Evolutionary conservation across 345 rosid genomes (phyloP), one percentile per base, ranked within the genome.

Genomic region (Populus euphratica): DNA sequence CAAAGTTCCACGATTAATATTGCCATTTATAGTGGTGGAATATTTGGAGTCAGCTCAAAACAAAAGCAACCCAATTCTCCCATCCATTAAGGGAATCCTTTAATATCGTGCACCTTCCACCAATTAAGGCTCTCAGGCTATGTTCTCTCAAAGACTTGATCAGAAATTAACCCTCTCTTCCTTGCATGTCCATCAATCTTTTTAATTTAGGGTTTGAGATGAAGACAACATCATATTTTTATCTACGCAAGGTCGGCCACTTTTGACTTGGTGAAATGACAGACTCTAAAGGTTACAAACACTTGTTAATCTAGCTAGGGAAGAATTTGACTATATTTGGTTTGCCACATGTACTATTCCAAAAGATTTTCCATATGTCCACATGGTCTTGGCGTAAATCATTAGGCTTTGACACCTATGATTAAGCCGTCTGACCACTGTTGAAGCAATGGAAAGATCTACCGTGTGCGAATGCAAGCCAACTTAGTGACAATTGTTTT

Each of bases 1-100:
- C 91, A 88, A 89, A 81, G 80, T 72, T 76, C 82, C 89, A 83
- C 88, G 81, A 80, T 76, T 74, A 59, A 76, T 64, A 79, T 84
- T 76, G 44, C 81, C 83, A 65, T 78, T 66, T 82, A 69, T 77
- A 77, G 82, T 82, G 84, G 86, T 91, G 89, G 87, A 78, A 75
- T 39, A 69, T 50, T 41, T 77, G 82, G 81, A 74, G 83, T 84
- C 81, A 85, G 83, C 76, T 85, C 81, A 76, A 31, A 70, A 36
- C 47, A 9, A 77, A 43, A 59, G n/a, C 31, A 20, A 23, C 63
- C 16, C 17, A 25, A 16, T 35, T 70, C 72, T 62, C 69, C 76
- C 87, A 82, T 82, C 67, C 81, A 80, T 71, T 35, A 73, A 66
- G 67, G 67, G 50, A 54, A 59, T 70, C 68, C 70, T 66, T 54